These are phyloP conservation scores for Ceratocystis destructans DNA, from an alignment of 2,329 filamentous ascomycete genomes.

Conservation along the genomic window DNA sequence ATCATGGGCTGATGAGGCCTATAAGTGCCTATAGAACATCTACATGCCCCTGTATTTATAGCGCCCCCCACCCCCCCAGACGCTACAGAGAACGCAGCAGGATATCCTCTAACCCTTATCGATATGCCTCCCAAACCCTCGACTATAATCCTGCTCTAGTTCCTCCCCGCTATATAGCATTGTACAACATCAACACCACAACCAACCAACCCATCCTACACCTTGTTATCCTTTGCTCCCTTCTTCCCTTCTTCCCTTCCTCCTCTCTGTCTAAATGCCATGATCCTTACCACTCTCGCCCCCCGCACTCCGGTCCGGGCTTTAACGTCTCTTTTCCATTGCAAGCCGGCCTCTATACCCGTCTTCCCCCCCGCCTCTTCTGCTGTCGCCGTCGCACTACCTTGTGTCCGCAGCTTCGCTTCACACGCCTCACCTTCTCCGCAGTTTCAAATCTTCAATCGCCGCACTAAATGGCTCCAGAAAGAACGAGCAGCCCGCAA, in stretches of 20 bases:
- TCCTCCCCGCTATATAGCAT: background rate
- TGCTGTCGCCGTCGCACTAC: background rate
- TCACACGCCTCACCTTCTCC: constrained; percentile 17
- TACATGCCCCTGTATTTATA: background rate
- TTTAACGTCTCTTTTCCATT: background rate
- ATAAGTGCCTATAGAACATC: too few relatives aligned
- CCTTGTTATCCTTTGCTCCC: background rate
- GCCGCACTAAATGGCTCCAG: constrained; percentile 74
- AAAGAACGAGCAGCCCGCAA: constrained; percentile 71
- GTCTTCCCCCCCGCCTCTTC: background rate
- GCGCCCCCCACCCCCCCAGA: background rate
- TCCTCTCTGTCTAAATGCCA: constrained; percentile 2
- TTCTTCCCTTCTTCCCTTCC: background rate
- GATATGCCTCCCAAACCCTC: background rate
- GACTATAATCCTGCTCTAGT: background rate
- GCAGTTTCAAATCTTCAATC: constrained; percentile 79
- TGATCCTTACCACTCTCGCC: background rate
- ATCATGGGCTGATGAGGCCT: too few relatives aligned
- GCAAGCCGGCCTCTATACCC: background rate
- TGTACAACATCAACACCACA: background rate
- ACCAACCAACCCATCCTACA: background rate
- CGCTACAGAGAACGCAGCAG: background rate
- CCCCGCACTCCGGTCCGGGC: background rate
- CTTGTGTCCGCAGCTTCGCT: constrained; percentile 6
- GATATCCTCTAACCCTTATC: background rate